phyloP scores from a whole-genome alignment of 192 early-diverging fungal species.

The Backusella morwellensis region DNA sequence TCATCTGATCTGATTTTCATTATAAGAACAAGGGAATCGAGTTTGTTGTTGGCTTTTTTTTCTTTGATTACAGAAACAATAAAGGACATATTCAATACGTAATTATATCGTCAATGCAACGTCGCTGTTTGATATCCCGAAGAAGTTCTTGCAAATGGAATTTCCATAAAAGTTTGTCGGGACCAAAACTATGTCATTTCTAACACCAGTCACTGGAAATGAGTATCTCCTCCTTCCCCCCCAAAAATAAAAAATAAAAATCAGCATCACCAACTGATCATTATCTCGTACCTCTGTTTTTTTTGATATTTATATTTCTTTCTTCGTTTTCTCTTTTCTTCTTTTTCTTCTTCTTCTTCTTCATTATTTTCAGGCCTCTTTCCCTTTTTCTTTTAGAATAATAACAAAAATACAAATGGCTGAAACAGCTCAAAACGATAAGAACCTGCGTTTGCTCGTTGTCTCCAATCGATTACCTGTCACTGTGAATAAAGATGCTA shows the following conservation, averaged over 20 bases:
- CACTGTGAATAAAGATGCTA: conserved; percentile 71
- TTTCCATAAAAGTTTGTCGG: conserved; percentile 3
- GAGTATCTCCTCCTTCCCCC: background rate
- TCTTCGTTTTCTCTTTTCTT: background rate
- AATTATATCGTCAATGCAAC: background rate
- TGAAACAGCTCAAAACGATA: conserved; percentile 19
- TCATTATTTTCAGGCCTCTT: background rate
- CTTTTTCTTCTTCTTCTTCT: background rate
- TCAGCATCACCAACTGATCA: background rate
- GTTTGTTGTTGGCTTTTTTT: background rate
- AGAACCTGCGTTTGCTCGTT: conserved; percentile 69
- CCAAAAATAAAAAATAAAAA: background rate
- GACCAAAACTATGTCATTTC: background rate
- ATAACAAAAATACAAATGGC: background rate
- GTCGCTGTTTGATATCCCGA: background rate
- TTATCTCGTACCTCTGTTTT: background rate
- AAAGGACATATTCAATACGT: background rate
- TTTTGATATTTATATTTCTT: conserved; percentile 1
- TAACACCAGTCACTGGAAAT: background rate
- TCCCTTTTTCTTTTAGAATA: background rate
- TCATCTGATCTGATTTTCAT: background rate
- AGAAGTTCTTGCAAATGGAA: background rate
- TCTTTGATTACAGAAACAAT: background rate
- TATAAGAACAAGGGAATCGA: background rate
- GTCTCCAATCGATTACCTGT: conserved; percentile 97